Evolutionary conservation across 441 rosid genomes (phyloP).

Genomic region (Populus tomentosa): DNA sequence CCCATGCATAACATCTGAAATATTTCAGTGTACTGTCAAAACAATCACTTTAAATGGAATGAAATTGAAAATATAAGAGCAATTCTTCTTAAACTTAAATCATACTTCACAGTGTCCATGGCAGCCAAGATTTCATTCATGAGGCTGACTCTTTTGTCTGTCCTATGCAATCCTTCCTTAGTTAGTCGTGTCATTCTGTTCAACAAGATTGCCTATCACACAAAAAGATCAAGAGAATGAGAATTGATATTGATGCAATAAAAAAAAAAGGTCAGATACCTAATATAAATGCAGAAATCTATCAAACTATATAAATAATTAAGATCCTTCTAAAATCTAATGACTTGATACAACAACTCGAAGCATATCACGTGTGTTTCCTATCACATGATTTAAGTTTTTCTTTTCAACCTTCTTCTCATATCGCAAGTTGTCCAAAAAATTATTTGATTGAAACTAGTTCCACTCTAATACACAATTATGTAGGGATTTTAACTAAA

Average conservation of each 20-base stretch:
- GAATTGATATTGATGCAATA: constrained; percentile 1
- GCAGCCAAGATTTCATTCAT: constrained; percentile 91
- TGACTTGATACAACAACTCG: neutral
- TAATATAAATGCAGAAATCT: neutral
- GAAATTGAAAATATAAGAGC: constrained; percentile 4
- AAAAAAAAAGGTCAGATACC: neutral
- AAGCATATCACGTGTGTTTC: neutral
- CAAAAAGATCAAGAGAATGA: constrained; percentile 7
- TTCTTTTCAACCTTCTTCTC: neutral
- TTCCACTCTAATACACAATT: neutral
- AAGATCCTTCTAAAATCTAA: neutral
- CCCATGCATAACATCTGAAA: constrained; percentile 97
- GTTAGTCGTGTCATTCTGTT: constrained; percentile 84
- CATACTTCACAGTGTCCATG: constrained; percentile 97
- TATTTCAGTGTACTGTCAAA: constrained; percentile 10
- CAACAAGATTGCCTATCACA: constrained; percentile 61
- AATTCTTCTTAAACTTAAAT: constrained; percentile 11
- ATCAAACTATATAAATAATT: neutral
- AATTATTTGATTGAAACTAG: neutral
- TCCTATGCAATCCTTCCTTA: constrained; percentile 88
- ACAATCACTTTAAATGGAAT: constrained; percentile 10
- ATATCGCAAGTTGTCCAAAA: neutral
- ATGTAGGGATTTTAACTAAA: neutral
- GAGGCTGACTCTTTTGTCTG: constrained; percentile 92
- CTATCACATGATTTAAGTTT: neutral